Evolutionary conservation across 2,329 filamentous ascomycete species (phyloP).

Genomic region (Davidsoniella neocaledoniae): DNA sequence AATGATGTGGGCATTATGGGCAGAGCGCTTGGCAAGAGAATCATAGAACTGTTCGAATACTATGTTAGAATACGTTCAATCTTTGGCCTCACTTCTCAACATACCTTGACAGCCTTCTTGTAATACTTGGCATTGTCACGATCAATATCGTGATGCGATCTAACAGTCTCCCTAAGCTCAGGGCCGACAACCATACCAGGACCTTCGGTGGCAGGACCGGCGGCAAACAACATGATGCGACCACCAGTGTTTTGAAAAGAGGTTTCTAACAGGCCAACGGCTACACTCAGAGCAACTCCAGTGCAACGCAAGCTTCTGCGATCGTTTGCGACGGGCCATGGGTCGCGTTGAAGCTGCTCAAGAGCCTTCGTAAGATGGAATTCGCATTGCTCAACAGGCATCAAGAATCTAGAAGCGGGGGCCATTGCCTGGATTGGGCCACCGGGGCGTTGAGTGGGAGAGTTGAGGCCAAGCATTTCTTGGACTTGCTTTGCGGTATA

Average conservation of each 20-base stretch:
- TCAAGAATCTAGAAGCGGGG: conserved; percentile 73
- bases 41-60: conserved; percentile 64
- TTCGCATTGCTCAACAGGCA: conserved; percentile 90
- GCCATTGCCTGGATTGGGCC: conserved; percentile 50
- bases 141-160: conserved; percentile 97
- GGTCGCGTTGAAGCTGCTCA: conserved; percentile 89
- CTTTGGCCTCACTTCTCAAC: conserved; percentile 16
- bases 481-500: conserved; percentile 98
- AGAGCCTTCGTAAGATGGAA: conserved; percentile 94
- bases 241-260: conserved; percentile 92
- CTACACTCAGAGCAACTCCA: conserved; percentile 90
- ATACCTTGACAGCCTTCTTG: conserved; percentile 91
- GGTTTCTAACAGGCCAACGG: conserved; percentile 78
- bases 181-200: conserved; percentile 94
- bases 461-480: conserved; percentile 83
- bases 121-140: conserved; percentile 99
- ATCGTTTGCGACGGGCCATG: conserved; percentile 92
- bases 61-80: conserved; percentile 13
- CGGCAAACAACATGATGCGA: conserved; percentile 93
- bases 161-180: conserved; percentile 87
- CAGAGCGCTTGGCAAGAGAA: conserved; percentile 76
- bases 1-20: conserved; percentile 92
- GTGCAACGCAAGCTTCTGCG: conserved; percentile 81
- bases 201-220: conserved; percentile 86
- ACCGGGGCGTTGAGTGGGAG: conserved; percentile 53